Base-by-base conservation (phyloP, 129 eudicot genomes). In the Lactuca saligna region DNA sequence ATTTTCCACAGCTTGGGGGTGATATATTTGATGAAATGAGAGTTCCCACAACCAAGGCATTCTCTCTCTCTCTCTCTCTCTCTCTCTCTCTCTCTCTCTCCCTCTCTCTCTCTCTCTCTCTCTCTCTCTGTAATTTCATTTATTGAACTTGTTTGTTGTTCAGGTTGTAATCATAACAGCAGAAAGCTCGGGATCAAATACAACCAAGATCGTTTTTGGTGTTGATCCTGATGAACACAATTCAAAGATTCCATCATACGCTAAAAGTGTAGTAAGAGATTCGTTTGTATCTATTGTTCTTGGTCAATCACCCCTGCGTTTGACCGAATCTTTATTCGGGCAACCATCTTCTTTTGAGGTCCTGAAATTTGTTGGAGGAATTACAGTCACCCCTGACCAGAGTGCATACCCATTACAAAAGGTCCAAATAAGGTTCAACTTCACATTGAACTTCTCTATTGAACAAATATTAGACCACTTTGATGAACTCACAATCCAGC, bases 341-440 rank as follows among this genome's bases (percentile, higher is more conserved):
- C 73, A 89, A 10, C 89, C 99, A 51, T 83, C 78, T 60, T 80
- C 91, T 32, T 94, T 94, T 71, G 96, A 94, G 54, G 96, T 94
- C 69, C 77, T 94, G 75, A 94, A 90, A 74, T 90, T 94, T 82
- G 78, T 61, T 29, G 99, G 99, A 63, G 97, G 99, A 65, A 89
- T 94, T 48, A 87, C 96, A 16, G 82, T 83, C 25, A 85, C 71
- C 63, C 99, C 99, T 53, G 84, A 76, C 33, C 97, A 94, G 74
- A 85, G 67, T 42, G 94, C 84, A 49, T 94, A 79, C 73, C 97
- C 90, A 20, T 69, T 94, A 74, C 99, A 94, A 73, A 78, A 74
- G 44, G 87, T 83, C 63, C 97, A 90, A 81, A 83, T 94, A 44
- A 60, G 4, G 71, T 94, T 94, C 86, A 94, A 90, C 84, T 94